phyloP scores from a whole-genome alignment of 805 yeast genomes.

The Hanseniaspora vineae region DNA sequence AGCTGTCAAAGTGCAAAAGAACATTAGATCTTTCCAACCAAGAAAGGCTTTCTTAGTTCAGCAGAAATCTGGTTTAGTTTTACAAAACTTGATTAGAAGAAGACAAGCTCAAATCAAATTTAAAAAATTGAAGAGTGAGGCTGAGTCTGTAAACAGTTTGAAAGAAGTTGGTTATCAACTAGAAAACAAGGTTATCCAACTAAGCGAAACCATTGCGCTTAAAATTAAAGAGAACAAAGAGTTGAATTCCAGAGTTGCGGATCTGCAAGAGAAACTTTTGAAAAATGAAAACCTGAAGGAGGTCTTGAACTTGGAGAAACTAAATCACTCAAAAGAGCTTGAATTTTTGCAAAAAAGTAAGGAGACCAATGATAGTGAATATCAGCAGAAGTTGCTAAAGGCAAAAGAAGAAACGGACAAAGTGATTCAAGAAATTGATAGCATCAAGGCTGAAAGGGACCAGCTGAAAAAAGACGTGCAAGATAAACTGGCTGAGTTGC shows the following conservation, averaged over 20 bases:
- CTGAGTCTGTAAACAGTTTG: conserved; percentile 80
- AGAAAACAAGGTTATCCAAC: conserved; percentile 94
- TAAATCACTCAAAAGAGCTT: conserved; percentile 35
- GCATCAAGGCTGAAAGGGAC: conserved; percentile 46
- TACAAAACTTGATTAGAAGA: conserved; percentile 72
- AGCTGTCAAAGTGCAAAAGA: conserved; percentile 60
- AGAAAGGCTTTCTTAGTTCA: conserved; percentile 37
- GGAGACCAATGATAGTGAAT: conserved; percentile 30
- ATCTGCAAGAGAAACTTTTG: conserved; percentile 36
- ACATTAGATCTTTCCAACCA: conserved; percentile 56
- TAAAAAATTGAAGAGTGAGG: conserved; percentile 60
- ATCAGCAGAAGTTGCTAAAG: conserved; percentile 42
- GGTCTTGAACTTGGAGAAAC: conserved; percentile 39
- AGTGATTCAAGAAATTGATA: conserved; percentile 47
- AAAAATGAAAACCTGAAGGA: conserved; percentile 43
- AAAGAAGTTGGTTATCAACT: conserved; percentile 85
- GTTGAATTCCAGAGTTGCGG: conserved; percentile 47
- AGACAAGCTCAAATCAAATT: conserved; percentile 58
- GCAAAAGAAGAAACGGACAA: conserved; percentile 44
- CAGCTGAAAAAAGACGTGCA: conserved; percentile 52
- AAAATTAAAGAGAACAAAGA: conserved; percentile 75
- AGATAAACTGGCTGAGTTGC: conserved; percentile 47
- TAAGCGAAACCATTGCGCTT: conserved; percentile 71
- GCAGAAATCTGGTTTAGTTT: conserved; percentile 45
- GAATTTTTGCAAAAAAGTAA: conserved; percentile 36